Conservation (phyloP, 2,329 filamentous ascomycete genomes). For the Zopfia rhizophila region DNA sequence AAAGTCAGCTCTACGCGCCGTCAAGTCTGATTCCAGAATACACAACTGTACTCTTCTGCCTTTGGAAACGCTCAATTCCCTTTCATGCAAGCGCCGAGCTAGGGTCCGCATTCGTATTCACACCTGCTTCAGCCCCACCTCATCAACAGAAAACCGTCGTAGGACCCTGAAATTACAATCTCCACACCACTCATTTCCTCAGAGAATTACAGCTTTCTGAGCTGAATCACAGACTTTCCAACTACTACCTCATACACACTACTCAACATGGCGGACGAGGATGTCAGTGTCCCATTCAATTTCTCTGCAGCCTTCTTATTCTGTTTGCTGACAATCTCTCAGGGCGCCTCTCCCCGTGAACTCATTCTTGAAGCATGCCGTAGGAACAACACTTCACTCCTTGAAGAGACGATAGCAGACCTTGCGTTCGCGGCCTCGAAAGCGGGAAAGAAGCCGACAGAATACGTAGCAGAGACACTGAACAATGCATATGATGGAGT, state of each 20-base stretch:
- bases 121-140: too few species aligned
- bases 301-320: constrained; percentile 1
- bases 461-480: constrained; percentile 78
- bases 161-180: too few species aligned
- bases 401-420: constrained; percentile 75
- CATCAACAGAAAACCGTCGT: too few species aligned
- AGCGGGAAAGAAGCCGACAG: constrained; percentile 62
- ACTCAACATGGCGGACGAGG: constrained; percentile 49
- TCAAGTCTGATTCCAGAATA: too few species aligned
- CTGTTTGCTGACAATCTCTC: constrained; percentile 24
- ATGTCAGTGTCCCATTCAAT: constrained; percentile 28
- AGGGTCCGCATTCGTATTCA: too few species aligned
- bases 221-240: not conserved
- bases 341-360: constrained; percentile 89
- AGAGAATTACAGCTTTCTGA: too few species aligned
- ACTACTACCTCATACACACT: not conserved
- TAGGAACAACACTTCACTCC: constrained; percentile 88
- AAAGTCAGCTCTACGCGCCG: too few species aligned
- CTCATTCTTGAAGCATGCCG: constrained; percentile 92
- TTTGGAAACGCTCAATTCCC: too few species aligned
- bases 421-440: constrained; percentile 58
- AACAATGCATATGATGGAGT: constrained; percentile 87
- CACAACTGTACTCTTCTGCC: too few species aligned
- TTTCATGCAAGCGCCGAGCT: too few species aligned
- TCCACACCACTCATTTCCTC: too few species aligned